Evolutionary conservation across 2,329 filamentous ascomycete species (phyloP).

Genomic region (Elsinoe ampelina): DNA sequence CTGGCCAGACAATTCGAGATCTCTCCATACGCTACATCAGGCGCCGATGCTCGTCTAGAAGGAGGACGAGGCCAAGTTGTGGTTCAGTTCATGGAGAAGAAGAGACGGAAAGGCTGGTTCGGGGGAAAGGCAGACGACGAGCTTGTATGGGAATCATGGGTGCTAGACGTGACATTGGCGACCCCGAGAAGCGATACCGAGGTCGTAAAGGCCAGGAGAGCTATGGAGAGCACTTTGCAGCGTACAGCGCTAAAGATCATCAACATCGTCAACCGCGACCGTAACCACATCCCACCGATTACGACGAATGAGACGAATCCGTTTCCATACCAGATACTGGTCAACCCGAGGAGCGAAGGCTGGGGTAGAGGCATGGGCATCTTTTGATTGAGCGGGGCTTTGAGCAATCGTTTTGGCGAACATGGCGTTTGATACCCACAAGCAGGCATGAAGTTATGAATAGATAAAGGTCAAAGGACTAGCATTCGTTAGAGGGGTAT

Average conservation of each 20-base stretch:
- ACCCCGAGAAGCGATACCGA: conserved; percentile 86
- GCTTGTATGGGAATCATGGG: conserved; percentile 96
- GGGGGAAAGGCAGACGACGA: conserved; percentile 78
- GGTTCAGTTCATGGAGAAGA: conserved; percentile 93
- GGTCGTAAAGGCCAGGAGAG: conserved; percentile 74
- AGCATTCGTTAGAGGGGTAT: conserved; percentile 3
- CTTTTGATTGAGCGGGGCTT: conserved; percentile 42
- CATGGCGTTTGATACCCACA: conserved; percentile 10
- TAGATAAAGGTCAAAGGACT: not conserved
- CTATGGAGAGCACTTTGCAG: conserved; percentile 83
- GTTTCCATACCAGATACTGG: conserved; percentile 85
- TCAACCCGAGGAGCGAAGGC: conserved; percentile 67
- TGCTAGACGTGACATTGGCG: conserved; percentile 83
- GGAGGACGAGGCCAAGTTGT: conserved; percentile 61
- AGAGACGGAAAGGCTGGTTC: conserved; percentile 62
- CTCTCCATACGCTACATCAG: conserved; percentile 22
- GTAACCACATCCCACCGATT: conserved; percentile 94
- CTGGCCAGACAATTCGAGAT: conserved; percentile 66
- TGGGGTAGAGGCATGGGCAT: conserved; percentile 75
- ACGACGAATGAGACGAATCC: conserved; percentile 86
- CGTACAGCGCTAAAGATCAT: conserved; percentile 86
- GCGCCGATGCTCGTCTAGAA: conserved; percentile 29
- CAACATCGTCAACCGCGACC: conserved; percentile 75
- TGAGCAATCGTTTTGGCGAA: not conserved
- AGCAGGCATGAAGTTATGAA: not conserved